Evolutionary conservation across 257 asterid genomes (phyloP).

Genomic region (Primulina tabacum): DNA sequence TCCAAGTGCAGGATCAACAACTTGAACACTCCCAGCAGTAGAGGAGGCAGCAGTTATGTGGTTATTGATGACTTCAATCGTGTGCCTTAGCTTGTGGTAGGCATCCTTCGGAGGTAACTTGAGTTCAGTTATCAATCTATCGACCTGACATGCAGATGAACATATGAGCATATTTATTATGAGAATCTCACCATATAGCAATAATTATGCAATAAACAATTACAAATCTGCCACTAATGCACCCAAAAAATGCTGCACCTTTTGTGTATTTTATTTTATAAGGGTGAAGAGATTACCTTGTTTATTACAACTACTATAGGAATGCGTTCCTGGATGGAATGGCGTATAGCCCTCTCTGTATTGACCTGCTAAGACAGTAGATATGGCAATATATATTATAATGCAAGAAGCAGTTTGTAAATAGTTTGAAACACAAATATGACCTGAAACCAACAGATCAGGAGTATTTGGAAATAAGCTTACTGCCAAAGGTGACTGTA

Average conservation of each 20-base stretch:
- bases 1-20: constrained; percentile 76
- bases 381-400: constrained; percentile 11
- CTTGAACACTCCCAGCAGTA: constrained; percentile 85
- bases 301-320: constrained; percentile 86
- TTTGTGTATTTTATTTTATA: too few relatives aligned
- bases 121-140: constrained; percentile 86
- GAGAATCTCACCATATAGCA: not conserved
- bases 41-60: constrained; percentile 82
- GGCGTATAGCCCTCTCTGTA: constrained; percentile 90
- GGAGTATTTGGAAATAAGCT: constrained; percentile 5
- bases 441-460: constrained; percentile 6
- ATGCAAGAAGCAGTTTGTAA: constrained; percentile 4
- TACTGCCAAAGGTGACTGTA: not conserved
- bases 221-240: not conserved
- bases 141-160: constrained; percentile 53
- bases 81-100: constrained; percentile 86
- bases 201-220: constrained; percentile 7
- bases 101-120: constrained; percentile 97
- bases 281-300: constrained; percentile 52
- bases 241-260: not conserved
- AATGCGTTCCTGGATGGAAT: constrained; percentile 82
- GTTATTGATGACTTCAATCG: constrained; percentile 78
- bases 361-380: constrained; percentile 54
- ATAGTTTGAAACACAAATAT: not conserved
- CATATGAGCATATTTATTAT: constrained; percentile 15